Evolutionary conservation across 306 rosid genomes (phyloP).

Genomic region (Cicer pinnatifidum): DNA sequence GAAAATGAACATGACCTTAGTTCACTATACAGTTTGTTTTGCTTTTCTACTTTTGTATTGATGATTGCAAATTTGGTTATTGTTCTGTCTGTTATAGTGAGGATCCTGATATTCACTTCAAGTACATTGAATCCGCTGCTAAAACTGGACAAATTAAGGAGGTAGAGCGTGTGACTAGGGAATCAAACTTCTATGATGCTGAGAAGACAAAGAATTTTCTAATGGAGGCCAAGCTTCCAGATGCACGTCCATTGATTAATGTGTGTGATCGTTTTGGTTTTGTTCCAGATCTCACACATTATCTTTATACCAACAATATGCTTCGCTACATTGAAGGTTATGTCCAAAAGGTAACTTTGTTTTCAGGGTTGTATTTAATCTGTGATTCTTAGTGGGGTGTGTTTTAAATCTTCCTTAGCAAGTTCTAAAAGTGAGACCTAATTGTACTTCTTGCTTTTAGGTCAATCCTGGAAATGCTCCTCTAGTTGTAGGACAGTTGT

Average conservation of each 20-base stretch:
- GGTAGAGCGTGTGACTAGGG: constrained; percentile 96
- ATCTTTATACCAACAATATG: constrained; percentile 89
- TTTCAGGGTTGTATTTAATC: constrained; percentile 31
- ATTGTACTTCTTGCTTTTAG: constrained; percentile 51
- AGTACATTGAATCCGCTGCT: constrained; percentile 97
- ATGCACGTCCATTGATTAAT: constrained; percentile 94
- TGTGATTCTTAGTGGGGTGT: constrained; percentile 41
- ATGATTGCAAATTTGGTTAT: constrained; percentile 26
- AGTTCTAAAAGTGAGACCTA: constrained; percentile 29
- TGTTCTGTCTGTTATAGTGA: constrained; percentile 57
- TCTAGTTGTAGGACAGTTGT: constrained; percentile 87
- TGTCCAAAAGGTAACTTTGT: constrained; percentile 90
- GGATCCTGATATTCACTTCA: constrained; percentile 93
- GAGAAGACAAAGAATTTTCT: constrained; percentile 92
- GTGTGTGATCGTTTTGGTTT: constrained; percentile 95
- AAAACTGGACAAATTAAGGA: constrained; percentile 96
- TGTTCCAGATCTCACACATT: constrained; percentile 95
- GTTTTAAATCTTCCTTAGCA: constrained; percentile 5
- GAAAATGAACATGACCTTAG: constrained; percentile 19
- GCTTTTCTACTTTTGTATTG: constrained; percentile 6
- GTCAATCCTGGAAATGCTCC: constrained; percentile 97
- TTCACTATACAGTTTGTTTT: constrained; percentile 12
- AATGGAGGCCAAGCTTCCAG: constrained; percentile 96
- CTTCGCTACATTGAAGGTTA: constrained; percentile 96
- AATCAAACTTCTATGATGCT: constrained; percentile 86